Evolutionary conservation across 1,139 yeast species (phyloP).

Genomic region (Debaryomycetaceae sp.): DNA sequence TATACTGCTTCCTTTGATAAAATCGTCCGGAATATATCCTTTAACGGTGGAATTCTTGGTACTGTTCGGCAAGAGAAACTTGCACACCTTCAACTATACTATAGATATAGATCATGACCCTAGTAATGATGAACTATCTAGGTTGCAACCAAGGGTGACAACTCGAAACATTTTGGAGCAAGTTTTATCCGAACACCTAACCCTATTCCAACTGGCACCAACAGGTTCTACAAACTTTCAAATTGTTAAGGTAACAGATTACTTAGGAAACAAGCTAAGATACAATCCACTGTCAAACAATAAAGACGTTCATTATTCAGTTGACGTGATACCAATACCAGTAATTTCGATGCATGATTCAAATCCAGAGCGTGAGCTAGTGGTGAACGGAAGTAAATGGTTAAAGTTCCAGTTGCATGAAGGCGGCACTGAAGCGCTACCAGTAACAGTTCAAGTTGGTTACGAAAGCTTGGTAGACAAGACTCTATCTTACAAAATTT

Average conservation of each 20-base stretch:
- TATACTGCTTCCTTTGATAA: constrained; percentile 33
- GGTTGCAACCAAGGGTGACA: constrained; percentile 22
- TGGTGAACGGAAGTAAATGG: constrained; percentile 35
- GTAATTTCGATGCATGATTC: constrained; percentile 35
- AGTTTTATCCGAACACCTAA: constrained; percentile 26
- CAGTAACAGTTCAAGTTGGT: constrained; percentile 43
- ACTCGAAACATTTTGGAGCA: constrained; percentile 36
- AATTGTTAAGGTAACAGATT: constrained; percentile 66
- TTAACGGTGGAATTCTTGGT: constrained; percentile 59
- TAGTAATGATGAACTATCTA: constrained; percentile 14
- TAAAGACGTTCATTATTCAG: constrained; percentile 48
- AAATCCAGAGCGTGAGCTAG: constrained; percentile 39
- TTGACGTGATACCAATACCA: constrained; percentile 66
- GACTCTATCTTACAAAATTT: constrained; percentile 21
- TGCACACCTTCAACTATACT: constrained; percentile 20
- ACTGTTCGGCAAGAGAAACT: constrained; percentile 45
- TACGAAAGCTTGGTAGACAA: constrained; percentile 27
- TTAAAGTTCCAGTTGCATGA: constrained; percentile 17
- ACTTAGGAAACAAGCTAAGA: constrained; percentile 64
- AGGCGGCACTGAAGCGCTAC: constrained; percentile 24
- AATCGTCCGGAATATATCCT: constrained; percentile 74
- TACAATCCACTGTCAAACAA: constrained; percentile 48
- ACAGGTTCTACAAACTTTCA: constrained; percentile 65
- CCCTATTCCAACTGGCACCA: constrained; percentile 22
- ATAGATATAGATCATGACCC: constrained; percentile 14